Conservation (phyloP, 176 grass and related monocot genomes). For the Saccharum officinarum region DNA sequence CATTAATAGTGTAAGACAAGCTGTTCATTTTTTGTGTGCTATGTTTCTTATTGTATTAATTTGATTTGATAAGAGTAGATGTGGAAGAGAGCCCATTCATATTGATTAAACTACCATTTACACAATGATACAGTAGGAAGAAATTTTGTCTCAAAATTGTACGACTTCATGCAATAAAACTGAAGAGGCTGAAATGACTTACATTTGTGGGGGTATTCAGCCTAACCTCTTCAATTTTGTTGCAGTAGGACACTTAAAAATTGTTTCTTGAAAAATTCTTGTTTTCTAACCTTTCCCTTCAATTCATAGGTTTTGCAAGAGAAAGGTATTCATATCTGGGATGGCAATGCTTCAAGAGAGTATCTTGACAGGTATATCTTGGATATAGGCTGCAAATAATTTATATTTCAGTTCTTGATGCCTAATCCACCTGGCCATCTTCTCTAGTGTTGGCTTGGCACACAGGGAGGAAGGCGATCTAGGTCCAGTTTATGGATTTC, state of each 20-base stretch:
- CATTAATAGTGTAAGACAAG: not conserved
- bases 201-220: no score
- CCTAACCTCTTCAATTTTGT: no score
- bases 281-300: not conserved
- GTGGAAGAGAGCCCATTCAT: not conserved
- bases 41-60: not conserved
- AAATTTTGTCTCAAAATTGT: not conserved
- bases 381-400: not conserved
- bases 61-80: not conserved
- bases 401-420: not conserved
- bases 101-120: no score
- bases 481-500: conserved; percentile 84
- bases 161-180: no score
- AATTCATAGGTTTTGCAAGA: conserved; percentile 72
- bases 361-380: conserved; percentile 78
- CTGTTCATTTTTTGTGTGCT: not conserved
- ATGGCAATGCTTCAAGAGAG: conserved; percentile 91
- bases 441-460: conserved; percentile 66
- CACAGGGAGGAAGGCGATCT: conserved; percentile 80
- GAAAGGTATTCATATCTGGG: conserved; percentile 82
- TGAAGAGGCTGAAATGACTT: no score
- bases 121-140: not conserved
- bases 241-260: not conserved
- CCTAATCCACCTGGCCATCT: conserved; percentile 25
- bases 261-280: not conserved